Conservation (phyloP, 108 stramenopile species). For the Stephanodiscus minutulus region DNA sequence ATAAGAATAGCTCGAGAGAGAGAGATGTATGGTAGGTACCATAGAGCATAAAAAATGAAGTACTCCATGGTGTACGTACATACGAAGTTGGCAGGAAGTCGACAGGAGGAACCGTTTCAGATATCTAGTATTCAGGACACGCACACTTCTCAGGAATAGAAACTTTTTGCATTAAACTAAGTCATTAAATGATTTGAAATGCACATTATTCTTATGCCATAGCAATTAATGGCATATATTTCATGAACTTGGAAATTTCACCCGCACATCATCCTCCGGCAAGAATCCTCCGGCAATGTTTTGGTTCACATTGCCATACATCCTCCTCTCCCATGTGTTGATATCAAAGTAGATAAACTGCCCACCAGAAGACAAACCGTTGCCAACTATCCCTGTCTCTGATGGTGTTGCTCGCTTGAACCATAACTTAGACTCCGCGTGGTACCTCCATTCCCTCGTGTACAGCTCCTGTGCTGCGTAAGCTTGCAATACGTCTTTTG, state of each 20-base stretch:
- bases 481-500: constrained; percentile 96
- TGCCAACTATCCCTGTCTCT: constrained; percentile 56
- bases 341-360: constrained; percentile 91
- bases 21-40: too few species aligned
- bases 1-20: too few species aligned
- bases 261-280: constrained; percentile 85
- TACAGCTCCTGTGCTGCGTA: constrained; percentile 98
- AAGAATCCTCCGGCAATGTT: constrained; percentile 83
- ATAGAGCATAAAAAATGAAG: too few species aligned
- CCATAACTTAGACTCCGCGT: constrained; percentile 95
- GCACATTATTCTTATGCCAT: constrained; percentile 35
- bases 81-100: too few species aligned
- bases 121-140: too few species aligned
- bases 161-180: neutral
- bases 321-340: constrained; percentile 86
- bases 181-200: constrained; percentile 23
- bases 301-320: constrained; percentile 86
- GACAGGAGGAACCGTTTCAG: too few species aligned
- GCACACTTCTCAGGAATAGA: neutral
- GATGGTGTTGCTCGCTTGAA: constrained; percentile 83
- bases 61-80: too few species aligned
- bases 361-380: constrained; percentile 47
- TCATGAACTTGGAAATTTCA: constrained; percentile 84
- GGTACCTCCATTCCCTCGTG: constrained; percentile 96
- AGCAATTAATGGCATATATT: constrained; percentile 15